Percentiles rank a stretch among this genome's conserved stretches.
Evolutionary conservation across 768 basidiomycete genomes (phyloP).

Genomic region (Lactarius indigo): DNA sequence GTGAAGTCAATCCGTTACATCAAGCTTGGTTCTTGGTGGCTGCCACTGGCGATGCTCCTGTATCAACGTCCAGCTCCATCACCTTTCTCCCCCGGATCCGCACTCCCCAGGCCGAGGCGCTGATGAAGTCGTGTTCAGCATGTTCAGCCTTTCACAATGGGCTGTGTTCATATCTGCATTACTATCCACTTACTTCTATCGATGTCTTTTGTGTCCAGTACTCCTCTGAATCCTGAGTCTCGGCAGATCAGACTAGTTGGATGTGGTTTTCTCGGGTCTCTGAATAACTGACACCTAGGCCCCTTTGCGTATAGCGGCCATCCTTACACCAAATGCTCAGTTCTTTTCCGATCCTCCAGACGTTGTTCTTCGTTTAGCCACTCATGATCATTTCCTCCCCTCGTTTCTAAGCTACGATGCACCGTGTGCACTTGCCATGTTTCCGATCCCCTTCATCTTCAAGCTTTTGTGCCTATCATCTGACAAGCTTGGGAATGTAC

Average conservation of each 20-base stretch:
- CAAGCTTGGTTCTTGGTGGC: too few relatives aligned
- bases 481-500: slow-evolving; percentile 6
- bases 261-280: background rate
- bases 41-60: too few relatives aligned
- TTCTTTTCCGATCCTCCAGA: background rate
- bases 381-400: background rate
- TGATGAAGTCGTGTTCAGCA: background rate
- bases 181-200: background rate
- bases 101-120: too few relatives aligned
- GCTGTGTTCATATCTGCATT: too few relatives aligned
- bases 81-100: too few relatives aligned
- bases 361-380: slow-evolving; percentile 2
- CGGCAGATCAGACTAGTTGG: background rate
- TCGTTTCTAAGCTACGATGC: slow-evolving; percentile 6
- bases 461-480: slow-evolving; percentile 8
- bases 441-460: slow-evolving; percentile 7
- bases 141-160: too few relatives aligned
- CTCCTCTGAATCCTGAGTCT: background rate
- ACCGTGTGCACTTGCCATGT: slow-evolving; percentile 1
- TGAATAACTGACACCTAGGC: background rate
- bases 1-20: too few relatives aligned
- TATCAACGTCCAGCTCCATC: too few relatives aligned
- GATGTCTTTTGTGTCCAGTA: background rate
- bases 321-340: background rate
- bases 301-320: background rate